Percentiles rank a stretch among this genome's conserved stretches.
Conservation (phyloP, 108 stramenopile genomes). For the Parietichytrium sp. region DNA sequence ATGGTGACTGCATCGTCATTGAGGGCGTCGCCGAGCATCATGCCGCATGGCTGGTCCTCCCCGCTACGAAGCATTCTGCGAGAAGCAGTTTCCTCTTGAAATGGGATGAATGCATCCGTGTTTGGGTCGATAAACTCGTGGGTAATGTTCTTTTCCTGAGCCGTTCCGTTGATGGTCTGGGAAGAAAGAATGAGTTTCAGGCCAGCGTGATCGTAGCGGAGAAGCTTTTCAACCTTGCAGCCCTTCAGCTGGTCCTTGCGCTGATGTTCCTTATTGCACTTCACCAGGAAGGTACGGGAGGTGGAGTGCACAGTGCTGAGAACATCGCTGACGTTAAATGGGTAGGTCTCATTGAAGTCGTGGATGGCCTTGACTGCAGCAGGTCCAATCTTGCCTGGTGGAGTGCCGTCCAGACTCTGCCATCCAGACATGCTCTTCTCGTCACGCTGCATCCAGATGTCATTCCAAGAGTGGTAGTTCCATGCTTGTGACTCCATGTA, state of each 20-base stretch:
- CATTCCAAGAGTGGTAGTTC: conserved; percentile 32
- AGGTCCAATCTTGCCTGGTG: conserved; percentile 17
- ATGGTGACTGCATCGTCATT: neutral
- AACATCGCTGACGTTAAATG: neutral
- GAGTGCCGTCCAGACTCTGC: conserved; percentile 32
- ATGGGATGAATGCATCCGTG: conserved; percentile 8
- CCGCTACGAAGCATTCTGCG: no score
- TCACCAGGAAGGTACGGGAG: conserved; percentile 24
- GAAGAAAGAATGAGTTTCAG: neutral
- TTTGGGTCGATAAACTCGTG: neutral
- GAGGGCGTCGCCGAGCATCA: neutral
- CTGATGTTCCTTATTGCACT: neutral
- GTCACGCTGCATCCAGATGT: neutral
- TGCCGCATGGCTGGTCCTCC: no score
- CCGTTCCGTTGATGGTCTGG: neutral
- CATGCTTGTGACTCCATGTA: neutral
- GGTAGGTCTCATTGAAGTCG: neutral
- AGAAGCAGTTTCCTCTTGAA: neutral
- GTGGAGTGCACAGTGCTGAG: conserved; percentile 22
- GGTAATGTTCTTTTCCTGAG: neutral
- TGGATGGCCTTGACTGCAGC: conserved; percentile 23
- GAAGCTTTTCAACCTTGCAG: conserved; percentile 7
- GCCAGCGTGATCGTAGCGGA: conserved; percentile 25
- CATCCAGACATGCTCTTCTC: neutral
- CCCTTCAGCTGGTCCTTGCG: conserved; percentile 23